Percentiles rank a stretch among this genome's conserved stretches.
These are phyloP conservation scores for Alisma plantagoaquatica DNA, from an alignment of 106 monocot species.

Conservation along the genomic window DNA sequence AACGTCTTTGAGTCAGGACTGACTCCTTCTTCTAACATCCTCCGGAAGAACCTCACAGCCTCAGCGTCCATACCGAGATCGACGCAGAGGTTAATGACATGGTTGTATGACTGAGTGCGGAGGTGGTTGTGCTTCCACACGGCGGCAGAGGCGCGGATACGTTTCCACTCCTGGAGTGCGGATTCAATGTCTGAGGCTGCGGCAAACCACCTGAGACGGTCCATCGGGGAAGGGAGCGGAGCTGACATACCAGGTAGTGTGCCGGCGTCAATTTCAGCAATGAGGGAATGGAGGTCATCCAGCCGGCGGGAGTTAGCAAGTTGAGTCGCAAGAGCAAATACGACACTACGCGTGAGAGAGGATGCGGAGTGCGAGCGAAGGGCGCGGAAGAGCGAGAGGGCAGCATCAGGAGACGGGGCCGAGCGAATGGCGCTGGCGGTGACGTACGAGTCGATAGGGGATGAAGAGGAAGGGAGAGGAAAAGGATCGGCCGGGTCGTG, in stretches of 20 bases:
- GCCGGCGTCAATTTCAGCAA: conserved; percentile 4
- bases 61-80: too few species aligned
- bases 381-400: conserved; percentile 42
- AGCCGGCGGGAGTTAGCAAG: conserved; percentile 39
- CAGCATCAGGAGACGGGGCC: conserved; percentile 37
- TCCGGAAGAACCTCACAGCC: too few species aligned
- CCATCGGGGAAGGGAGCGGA: conserved; percentile 35
- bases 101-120: conserved; percentile 60
- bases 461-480: too few species aligned
- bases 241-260: conserved; percentile 3
- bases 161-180: conserved; percentile 25
- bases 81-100: conserved; percentile 48
- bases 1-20: conserved; percentile 77
- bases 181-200: conserved; percentile 43
- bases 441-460: too few species aligned
- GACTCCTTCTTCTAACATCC: conserved; percentile 48
- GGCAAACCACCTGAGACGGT: conserved; percentile 55
- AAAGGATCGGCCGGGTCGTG: conserved; percentile 9
- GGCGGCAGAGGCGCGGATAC: too few species aligned
- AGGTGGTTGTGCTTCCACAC: too few species aligned
- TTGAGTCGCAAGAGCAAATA: too few species aligned
- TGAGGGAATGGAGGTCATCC: conserved; percentile 35
- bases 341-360: too few species aligned
- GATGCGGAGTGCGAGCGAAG: conserved; percentile 17
- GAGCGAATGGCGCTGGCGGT: too few species aligned